Conservation (phyloP, 306 rosid genomes). For the Cajanus cajan region DNA sequence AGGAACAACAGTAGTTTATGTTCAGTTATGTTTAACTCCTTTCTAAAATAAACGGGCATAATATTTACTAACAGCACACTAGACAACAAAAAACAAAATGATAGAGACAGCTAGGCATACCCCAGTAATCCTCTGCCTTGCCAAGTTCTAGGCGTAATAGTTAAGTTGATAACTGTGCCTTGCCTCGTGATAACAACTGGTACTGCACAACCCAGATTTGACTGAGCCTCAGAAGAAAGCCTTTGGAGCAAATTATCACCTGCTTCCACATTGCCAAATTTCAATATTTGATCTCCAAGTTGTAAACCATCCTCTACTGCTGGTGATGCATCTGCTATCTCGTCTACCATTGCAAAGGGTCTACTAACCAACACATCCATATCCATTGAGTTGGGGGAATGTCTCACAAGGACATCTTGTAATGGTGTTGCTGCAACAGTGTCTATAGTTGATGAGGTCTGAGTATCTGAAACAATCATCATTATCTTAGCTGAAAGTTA, state of each 20-base stretch:
- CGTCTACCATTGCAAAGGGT: constrained; percentile 91
- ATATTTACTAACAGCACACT: not conserved
- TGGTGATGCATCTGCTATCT: constrained; percentile 82
- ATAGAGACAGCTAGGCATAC: constrained; percentile 49
- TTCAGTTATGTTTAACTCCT: not conserved
- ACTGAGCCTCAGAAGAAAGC: constrained; percentile 75
- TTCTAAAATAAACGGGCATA: constrained; percentile 13
- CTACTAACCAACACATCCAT: constrained; percentile 53
- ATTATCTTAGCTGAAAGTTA: constrained; percentile 32
- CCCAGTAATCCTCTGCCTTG: constrained; percentile 94
- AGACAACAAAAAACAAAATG: constrained; percentile 8
- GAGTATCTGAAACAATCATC: constrained; percentile 45
- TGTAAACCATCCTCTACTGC: constrained; percentile 91
- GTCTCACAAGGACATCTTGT: constrained; percentile 42
- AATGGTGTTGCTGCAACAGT: constrained; percentile 42
- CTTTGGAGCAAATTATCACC: constrained; percentile 70
- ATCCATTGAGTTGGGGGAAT: constrained; percentile 50
- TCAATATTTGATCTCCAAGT: constrained; percentile 89
- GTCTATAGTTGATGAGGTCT: constrained; percentile 36
- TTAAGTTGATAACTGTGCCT: constrained; percentile 63
- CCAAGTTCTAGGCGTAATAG: constrained; percentile 87
- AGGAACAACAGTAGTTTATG: not conserved
- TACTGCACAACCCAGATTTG: constrained; percentile 51
- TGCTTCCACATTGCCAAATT: constrained; percentile 79
- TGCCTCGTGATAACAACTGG: constrained; percentile 71